A percentile compares a stretch with the other conserved stretches of the same genome.
These are phyloP conservation scores for Neofusicoccum umdonicola DNA, from an alignment of 2,329 filamentous ascomycete genomes.

Conservation along the genomic window DNA sequence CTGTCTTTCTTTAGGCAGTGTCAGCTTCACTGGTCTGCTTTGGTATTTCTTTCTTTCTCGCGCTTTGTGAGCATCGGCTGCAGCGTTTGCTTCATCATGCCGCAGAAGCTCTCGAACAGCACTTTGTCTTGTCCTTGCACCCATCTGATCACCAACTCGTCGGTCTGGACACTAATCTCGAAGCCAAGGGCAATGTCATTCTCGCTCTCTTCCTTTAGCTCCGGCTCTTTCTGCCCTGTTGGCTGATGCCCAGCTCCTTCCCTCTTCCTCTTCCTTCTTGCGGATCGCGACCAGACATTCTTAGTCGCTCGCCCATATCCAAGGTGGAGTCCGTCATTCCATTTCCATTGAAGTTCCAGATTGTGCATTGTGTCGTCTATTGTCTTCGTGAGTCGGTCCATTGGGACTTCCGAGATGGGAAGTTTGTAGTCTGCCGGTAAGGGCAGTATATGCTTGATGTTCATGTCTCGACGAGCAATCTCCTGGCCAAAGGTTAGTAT, in stretches of 20 bases:
- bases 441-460: conserved; percentile 44
- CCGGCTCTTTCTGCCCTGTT: conserved; percentile 5
- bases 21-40: conserved; percentile 8
- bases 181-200: conserved; percentile 40
- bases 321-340: conserved; percentile 51
- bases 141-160: conserved; percentile 59
- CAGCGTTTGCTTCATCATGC: conserved; percentile 4
- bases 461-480: conserved; percentile 21
- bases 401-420: conserved; percentile 40
- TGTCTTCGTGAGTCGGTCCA: neutral
- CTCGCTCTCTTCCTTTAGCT: conserved; percentile 31
- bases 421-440: conserved; percentile 24
- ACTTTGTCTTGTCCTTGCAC: conserved; percentile 69
- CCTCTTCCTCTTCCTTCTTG: conserved; percentile 5
- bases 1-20: neutral
- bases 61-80: neutral
- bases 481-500: neutral
- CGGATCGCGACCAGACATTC: conserved; percentile 57
- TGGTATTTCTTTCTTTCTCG: neutral
- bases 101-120: conserved; percentile 78
- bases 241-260: neutral
- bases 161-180: conserved; percentile 30
- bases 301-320: conserved; percentile 64
- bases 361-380: conserved; percentile 20
- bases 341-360: conserved; percentile 65